Evolutionary conservation across 768 basidiomycete species (phyloP).

Genomic region (Pleurotus sapidus): DNA sequence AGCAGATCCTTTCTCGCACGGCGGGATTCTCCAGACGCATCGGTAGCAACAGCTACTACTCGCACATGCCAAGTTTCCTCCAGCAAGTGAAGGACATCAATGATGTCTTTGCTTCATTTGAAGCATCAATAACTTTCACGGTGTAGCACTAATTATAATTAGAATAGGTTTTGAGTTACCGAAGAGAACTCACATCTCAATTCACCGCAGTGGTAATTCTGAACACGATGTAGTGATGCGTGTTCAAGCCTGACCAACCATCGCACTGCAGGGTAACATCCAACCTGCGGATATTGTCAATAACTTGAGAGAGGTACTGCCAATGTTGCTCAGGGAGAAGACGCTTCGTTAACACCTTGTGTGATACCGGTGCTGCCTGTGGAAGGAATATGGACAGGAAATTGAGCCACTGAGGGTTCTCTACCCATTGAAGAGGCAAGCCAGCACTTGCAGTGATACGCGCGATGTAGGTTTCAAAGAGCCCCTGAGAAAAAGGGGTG

Average conservation of each 20-base stretch:
- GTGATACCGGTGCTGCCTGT: background rate
- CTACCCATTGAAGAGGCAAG: conserved; percentile 17
- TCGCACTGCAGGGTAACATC: conserved; percentile 29
- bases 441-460: conserved; percentile 15
- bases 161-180: conserved; percentile 1
- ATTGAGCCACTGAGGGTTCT: conserved; percentile 17
- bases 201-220: conserved; percentile 22
- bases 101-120: conserved; percentile 26
- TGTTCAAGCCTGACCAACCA: conserved; percentile 33
- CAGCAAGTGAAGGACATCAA: conserved; percentile 9
- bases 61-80: conserved; percentile 17
- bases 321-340: conserved; percentile 11
- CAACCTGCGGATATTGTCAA: conserved; percentile 9
- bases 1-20: conserved; percentile 13
- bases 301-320: background rate
- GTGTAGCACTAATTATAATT: conserved; percentile 19
- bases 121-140: conserved; percentile 26
- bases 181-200: conserved; percentile 10
- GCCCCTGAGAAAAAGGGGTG: too few relatives aligned
- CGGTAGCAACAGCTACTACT: conserved; percentile 24
- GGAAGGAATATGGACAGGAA: conserved; percentile 15
- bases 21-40: conserved; percentile 23
- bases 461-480: conserved; percentile 5
- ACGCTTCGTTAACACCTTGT: conserved; percentile 10
- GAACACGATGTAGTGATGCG: conserved; percentile 28